Percentiles rank a stretch among this genome's conserved stretches.
phyloP scores from a whole-genome alignment of 345 rosid species.

The Moricandia arvensis region DNA sequence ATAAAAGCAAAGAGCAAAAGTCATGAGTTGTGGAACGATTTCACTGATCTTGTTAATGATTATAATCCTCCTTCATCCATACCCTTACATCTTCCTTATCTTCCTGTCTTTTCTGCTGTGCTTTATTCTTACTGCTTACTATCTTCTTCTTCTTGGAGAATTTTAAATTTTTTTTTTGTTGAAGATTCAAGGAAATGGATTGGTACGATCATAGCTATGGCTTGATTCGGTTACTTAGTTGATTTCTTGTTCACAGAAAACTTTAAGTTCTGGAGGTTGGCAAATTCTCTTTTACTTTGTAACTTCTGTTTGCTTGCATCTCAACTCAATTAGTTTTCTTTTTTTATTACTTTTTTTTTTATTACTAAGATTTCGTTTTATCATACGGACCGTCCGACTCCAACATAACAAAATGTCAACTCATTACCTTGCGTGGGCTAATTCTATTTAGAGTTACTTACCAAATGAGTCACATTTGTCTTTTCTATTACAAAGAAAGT shows the following conservation, averaged over 20 bases:
- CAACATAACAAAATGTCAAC: conserved; percentile 4
- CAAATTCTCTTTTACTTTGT: not conserved
- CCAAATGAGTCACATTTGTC: too few relatives aligned
- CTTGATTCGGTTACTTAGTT: not conserved
- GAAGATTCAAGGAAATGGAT: not conserved
- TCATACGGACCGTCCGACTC: not conserved
- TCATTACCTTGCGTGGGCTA: not conserved
- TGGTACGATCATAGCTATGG: not conserved
- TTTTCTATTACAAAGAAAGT: too few relatives aligned
- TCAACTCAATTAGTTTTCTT: not conserved
- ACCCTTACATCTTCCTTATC: conserved; percentile 18
- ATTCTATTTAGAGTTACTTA: too few relatives aligned
- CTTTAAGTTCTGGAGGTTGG: not conserved
- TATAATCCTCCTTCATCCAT: conserved; percentile 12
- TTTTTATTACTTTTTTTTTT: too few relatives aligned
- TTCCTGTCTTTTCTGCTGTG: conserved; percentile 8
- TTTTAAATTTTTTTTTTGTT: not conserved
- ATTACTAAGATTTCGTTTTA: not conserved
- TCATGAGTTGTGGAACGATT: conserved; percentile 25
- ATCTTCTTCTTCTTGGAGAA: conserved; percentile 27
- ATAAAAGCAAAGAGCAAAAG: not conserved
- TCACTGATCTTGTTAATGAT: conserved; percentile 7
- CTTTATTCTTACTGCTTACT: conserved; percentile 10
- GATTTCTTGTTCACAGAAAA: not conserved
- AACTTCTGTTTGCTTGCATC: not conserved